A percentile compares a stretch with the other conserved stretches of the same genome.
These are phyloP conservation scores for Yamadazyma friedrichii DNA, from an alignment of 1,139 yeast species.

Conservation along the genomic window DNA sequence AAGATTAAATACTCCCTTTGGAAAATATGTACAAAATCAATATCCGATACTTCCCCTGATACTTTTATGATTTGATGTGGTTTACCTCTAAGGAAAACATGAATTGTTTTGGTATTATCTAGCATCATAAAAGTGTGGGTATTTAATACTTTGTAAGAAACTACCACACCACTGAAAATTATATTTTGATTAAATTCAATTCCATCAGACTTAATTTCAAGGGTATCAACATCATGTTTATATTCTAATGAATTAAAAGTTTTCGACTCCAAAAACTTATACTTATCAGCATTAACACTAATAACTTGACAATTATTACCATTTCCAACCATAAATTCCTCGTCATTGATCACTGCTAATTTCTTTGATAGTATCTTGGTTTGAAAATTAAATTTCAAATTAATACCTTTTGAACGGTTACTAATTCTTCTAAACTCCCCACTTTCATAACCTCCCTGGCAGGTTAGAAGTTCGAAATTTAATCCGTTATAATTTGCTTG, in stretches of 20 bases:
- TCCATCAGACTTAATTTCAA: conserved; percentile 2
- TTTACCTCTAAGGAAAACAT: conserved; percentile 8
- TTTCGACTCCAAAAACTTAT: neutral
- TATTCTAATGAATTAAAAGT: neutral
- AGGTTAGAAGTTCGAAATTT: conserved; percentile 20
- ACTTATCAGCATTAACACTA: neutral
- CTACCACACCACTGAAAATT: conserved; percentile 4
- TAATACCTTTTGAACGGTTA: conserved; percentile 5
- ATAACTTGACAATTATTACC: neutral
- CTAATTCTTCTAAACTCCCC: conserved; percentile 30
- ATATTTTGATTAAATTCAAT: conserved; percentile 7
- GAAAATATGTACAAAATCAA: conserved; percentile 12
- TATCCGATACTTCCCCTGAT: conserved; percentile 12
- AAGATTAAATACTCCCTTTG: conserved; percentile 12
- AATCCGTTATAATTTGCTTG: conserved; percentile 8
- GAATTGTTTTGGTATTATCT: conserved; percentile 7
- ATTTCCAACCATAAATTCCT: neutral
- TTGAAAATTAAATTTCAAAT: conserved; percentile 6
- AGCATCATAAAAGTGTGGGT: conserved; percentile 6
- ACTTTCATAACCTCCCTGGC: conserved; percentile 41
- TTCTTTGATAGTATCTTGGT: conserved; percentile 1
- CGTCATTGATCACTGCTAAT: conserved; percentile 4
- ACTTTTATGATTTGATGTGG: conserved; percentile 7
- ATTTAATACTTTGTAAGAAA: conserved; percentile 2
- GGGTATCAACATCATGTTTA: neutral